A percentile compares a stretch with the other conserved stretches of the same genome.
phyloP scores from a whole-genome alignment of 164 flowering plant species.

The Nymphaea thermarum region DNA sequence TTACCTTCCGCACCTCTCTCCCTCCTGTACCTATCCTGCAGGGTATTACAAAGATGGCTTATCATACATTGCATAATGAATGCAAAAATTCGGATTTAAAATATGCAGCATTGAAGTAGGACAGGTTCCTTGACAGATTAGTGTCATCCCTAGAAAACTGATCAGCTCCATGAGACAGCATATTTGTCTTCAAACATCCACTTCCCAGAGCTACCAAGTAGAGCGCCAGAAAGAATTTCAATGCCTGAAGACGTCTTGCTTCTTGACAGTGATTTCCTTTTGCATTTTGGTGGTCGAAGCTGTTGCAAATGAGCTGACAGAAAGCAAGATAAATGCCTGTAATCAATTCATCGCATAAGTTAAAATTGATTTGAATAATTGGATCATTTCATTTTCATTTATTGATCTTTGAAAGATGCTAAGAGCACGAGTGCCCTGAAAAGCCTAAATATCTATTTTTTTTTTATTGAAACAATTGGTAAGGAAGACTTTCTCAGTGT shows the following conservation, averaged over 20 bases:
- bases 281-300: constrained; percentile 34
- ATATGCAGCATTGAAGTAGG: constrained; percentile 67
- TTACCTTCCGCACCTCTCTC: too few species aligned
- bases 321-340: constrained; percentile 44
- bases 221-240: constrained; percentile 10
- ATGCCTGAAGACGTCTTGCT: constrained; percentile 28
- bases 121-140: constrained; percentile 31
- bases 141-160: constrained; percentile 14
- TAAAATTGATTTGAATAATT: neutral
- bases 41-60: too few species aligned
- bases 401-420: neutral
- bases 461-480: neutral
- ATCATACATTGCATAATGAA: too few species aligned
- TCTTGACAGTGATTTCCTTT: constrained; percentile 18
- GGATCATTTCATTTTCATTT: neutral
- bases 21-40: too few species aligned
- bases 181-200: constrained; percentile 13
- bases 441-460: neutral
- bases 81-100: constrained; percentile 7
- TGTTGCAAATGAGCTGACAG: constrained; percentile 22
- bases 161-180: constrained; percentile 15
- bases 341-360: neutral
- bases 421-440: neutral
- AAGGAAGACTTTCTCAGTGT: neutral
- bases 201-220: constrained; percentile 12